Conservation (phyloP, 1,284 basidiomycete genomes). For the Melampsora larici-populina region DNA sequence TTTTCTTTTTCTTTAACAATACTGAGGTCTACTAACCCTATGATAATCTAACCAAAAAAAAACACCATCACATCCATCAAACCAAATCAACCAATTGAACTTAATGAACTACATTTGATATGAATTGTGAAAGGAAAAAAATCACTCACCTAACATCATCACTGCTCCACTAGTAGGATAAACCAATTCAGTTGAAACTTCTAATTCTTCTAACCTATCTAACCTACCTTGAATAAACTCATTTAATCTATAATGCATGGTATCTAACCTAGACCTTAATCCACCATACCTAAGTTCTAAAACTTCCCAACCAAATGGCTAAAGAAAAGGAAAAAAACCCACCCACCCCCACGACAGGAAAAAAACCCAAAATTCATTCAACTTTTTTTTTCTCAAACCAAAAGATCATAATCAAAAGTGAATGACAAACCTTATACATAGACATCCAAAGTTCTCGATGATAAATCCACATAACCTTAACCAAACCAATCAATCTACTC, state of each 20-base stretch:
- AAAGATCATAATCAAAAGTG: conserved; percentile 44
- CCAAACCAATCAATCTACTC: conserved; percentile 45
- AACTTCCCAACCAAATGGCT: conserved; percentile 53
- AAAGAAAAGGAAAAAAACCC: conserved; percentile 35
- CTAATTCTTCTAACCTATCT: conserved; percentile 31
- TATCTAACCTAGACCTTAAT: conserved; percentile 51
- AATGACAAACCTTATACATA: conserved; percentile 46
- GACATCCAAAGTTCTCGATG: conserved; percentile 53
- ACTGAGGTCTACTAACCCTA: conserved; percentile 36
- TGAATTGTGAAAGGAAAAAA: no score
- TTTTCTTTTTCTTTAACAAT: conserved; percentile 12
- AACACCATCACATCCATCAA: not conserved
- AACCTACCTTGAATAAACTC: not conserved
- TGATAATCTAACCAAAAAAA: conserved; percentile 31
- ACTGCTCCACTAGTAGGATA: conserved; percentile 37
- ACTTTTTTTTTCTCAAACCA: no score
- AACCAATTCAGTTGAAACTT: conserved; percentile 25
- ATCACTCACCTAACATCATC: conserved; percentile 33
- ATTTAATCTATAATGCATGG: conserved; percentile 49
- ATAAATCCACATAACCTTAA: conserved; percentile 49
- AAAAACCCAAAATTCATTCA: no score
- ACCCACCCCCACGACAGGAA: conserved; percentile 8
- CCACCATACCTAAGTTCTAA: conserved; percentile 55
- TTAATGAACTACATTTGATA: no score
- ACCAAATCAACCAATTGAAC: not conserved